Evolutionary conservation across 1,284 basidiomycete species (phyloP).

Genomic region (Sanghuangporus sanghuang): DNA sequence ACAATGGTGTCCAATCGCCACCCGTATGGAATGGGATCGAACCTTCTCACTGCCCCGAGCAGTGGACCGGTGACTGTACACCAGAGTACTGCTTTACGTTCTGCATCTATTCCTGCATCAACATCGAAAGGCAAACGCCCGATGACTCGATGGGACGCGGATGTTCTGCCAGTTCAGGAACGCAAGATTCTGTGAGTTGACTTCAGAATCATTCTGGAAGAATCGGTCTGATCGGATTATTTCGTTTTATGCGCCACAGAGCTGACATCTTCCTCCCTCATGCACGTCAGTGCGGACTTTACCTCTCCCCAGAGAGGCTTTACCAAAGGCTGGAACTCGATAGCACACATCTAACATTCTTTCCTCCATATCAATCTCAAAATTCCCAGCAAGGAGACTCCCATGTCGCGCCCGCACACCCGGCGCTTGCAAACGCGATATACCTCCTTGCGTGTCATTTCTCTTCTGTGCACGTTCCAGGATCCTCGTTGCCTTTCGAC

Average conservation of each 20-base stretch:
- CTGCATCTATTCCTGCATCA: neutral
- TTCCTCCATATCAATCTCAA: conserved; percentile 25
- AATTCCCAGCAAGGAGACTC: neutral
- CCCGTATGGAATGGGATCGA: neutral
- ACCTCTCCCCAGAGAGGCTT: conserved; percentile 27
- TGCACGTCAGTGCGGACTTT: conserved; percentile 54
- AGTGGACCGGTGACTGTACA: neutral
- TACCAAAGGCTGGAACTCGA: conserved; percentile 30
- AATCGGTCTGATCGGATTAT: neutral
- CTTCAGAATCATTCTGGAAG: neutral
- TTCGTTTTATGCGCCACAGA: conserved; percentile 27
- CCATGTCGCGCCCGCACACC: conserved; percentile 33
- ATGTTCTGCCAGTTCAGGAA: conserved; percentile 29
- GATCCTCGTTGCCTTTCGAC: neutral
- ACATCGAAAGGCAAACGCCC: neutral
- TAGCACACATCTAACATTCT: conserved; percentile 33
- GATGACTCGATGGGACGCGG: conserved; percentile 27
- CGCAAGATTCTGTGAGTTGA: conserved; percentile 35
- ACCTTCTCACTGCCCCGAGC: neutral
- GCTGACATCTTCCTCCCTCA: conserved; percentile 52
- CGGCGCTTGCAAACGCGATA: conserved; percentile 54
- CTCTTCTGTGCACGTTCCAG: conserved; percentile 26
- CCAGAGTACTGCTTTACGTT: neutral
- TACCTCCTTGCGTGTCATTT: conserved; percentile 56
- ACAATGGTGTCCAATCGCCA: neutral